Base-by-base conservation (phyloP, 306 rosid genomes). In the Cicer cuneatum region DNA sequence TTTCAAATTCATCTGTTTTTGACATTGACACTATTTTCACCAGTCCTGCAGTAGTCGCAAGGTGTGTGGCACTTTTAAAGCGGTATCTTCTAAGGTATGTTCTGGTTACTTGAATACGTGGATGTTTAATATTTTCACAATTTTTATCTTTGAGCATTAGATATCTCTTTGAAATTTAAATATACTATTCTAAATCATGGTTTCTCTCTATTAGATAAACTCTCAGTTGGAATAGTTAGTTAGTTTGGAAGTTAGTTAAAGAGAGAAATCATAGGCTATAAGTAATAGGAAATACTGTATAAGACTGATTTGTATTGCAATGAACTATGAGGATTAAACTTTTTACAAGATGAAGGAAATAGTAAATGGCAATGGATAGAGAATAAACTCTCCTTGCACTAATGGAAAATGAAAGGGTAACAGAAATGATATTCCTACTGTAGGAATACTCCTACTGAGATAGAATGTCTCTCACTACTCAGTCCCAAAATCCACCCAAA, bases 11-110 rank as follows among this genome's bases (percentile, higher is more conserved):
- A 68, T 53, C 43, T 6, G 35, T 59, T 67, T 78, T 83, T 87
- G 48, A 88, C 73, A 71, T 69, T 71, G 13, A 46, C 63, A 72
- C 83, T 81, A 60, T 86, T 75, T 82, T 59, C 72, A 71, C 79
- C 98, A 95, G 98, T 81, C 99, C 99, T 58, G 99, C 99, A 67
- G 98, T 92, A 47, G 98, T 95, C 45, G 82, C 97, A 73, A 90
- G 98, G 86, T 95, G 98, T 59, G 96, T 95, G 81, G 97, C 97
- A 49, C 92, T 95, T 69, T 76, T 95, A 82, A 92, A 95, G 84
- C 97, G 98, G 82, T 87, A 90, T 80, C 93, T 95, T 58, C 82
- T 95, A 77, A 84, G 99, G 99, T 95, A 86, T 77, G 90, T 81
- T 79, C 57, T 37, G 5, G 47, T 48, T 60, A 62, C 75, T 35